A percentile compares a stretch with the other conserved stretches of the same genome.
phyloP scores from a whole-genome alignment of 768 basidiomycete genomes.

The Gelatoporia subvermispora region DNA sequence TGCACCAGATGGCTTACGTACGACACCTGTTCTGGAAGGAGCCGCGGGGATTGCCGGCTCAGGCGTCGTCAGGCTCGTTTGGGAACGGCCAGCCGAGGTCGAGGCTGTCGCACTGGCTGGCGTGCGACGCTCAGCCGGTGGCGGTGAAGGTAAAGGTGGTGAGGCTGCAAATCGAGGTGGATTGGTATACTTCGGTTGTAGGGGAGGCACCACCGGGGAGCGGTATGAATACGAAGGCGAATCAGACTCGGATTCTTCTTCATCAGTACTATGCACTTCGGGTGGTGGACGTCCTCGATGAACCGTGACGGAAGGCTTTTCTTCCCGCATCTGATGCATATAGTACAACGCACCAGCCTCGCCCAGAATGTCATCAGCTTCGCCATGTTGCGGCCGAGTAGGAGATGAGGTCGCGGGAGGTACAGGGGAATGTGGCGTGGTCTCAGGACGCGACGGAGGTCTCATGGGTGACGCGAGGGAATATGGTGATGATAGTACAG shows the following conservation, averaged over 20 bases:
- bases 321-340: conserved; percentile 53
- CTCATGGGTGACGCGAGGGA: neutral
- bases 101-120: neutral
- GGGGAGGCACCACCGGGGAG: conserved; percentile 8
- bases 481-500: neutral
- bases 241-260: conserved; percentile 35
- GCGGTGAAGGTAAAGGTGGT: neutral
- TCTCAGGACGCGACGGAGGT: neutral
- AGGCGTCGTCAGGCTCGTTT: conserved; percentile 3
- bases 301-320: conserved; percentile 10
- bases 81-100: neutral
- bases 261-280: conserved; percentile 18
- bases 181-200: conserved; percentile 9
- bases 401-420: conserved; percentile 11
- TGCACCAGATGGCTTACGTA: conserved; percentile 80
- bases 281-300: conserved; percentile 23
- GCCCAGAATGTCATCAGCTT: conserved; percentile 36
- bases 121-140: neutral
- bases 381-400: conserved; percentile 10
- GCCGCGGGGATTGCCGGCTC: conserved; percentile 4
- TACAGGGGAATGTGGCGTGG: neutral
- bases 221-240: conserved; percentile 17
- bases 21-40: conserved; percentile 23
- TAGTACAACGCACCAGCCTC: conserved; percentile 67
- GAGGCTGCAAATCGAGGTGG: conserved; percentile 1